Conservation (phyloP, 163 green algal genomes). For the Chloromonas sp. region DNA sequence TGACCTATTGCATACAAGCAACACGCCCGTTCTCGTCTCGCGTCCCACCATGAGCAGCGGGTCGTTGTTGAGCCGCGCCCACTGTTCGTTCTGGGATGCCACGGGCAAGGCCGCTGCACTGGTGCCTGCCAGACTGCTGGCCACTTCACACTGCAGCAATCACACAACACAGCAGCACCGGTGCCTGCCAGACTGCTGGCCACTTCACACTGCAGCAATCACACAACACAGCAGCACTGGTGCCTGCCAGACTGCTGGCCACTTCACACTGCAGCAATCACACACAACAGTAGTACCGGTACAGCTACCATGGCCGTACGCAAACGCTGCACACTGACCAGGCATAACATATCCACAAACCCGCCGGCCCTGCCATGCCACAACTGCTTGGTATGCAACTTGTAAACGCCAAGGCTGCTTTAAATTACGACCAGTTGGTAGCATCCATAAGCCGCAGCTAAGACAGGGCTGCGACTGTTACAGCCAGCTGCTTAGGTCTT, state of each 20-base stretch:
- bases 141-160: neutral
- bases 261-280: neutral
- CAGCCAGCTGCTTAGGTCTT: too few relatives aligned
- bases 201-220: neutral
- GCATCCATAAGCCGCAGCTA: too few relatives aligned
- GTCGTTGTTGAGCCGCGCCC: slow-evolving; percentile 79
- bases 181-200: neutral
- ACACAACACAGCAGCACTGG: slow-evolving; percentile 42
- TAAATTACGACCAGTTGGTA: too few relatives aligned
- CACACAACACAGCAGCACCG: neutral
- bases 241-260: neutral
- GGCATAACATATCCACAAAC: too few relatives aligned
- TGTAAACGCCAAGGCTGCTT: too few relatives aligned
- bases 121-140: neutral
- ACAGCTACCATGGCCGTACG: neutral
- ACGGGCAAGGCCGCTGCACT: slow-evolving; percentile 54
- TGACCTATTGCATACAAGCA: too few relatives aligned
- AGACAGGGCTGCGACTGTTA: too few relatives aligned
- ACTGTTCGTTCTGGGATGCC: slow-evolving; percentile 75
- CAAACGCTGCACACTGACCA: too few relatives aligned
- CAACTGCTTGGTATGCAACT: too few relatives aligned
- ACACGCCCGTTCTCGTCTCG: too few relatives aligned
- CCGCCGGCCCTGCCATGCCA: too few relatives aligned
- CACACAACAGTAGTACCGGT: neutral
- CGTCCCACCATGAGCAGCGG: slow-evolving; percentile 68